Percentiles rank a stretch among this genome's conserved stretches.
Conservation (phyloP, 83 land plant species). For the Picea mariana region DNA sequence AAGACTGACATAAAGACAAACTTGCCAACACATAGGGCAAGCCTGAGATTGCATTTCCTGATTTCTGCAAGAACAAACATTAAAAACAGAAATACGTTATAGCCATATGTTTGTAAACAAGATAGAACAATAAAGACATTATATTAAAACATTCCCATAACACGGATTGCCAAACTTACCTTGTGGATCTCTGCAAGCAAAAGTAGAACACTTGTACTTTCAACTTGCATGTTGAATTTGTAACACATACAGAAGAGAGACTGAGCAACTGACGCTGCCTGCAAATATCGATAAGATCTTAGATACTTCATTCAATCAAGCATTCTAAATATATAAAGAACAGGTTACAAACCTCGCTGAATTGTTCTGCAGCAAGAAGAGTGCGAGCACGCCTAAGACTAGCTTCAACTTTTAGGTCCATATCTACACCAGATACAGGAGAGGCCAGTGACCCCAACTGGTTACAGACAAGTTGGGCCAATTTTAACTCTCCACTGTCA, state of each 20-base stretch:
- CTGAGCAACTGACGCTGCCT: slow-evolving; percentile 84
- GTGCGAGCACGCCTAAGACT: slow-evolving; percentile 78
- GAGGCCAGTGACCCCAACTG: slow-evolving; percentile 80
- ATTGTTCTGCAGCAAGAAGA: slow-evolving; percentile 87
- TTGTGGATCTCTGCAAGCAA: slow-evolving; percentile 92
- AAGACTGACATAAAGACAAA: slow-evolving; percentile 83
- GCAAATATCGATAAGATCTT: slow-evolving; percentile 13
- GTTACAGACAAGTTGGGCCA: slow-evolving; percentile 77
- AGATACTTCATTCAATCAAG: background rate
- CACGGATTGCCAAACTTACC: slow-evolving; percentile 33
- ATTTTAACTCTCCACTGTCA: slow-evolving; percentile 72
- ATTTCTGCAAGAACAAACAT: slow-evolving; percentile 49
- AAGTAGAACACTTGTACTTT: slow-evolving; percentile 72
- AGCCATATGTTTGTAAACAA: background rate
- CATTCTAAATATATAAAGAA: slow-evolving; percentile 8
- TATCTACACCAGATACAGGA: slow-evolving; percentile 79
- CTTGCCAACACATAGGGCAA: slow-evolving; percentile 94
- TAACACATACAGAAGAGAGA: slow-evolving; percentile 84
- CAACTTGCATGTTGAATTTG: slow-evolving; percentile 83
- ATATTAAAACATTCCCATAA: background rate
- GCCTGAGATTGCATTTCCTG: slow-evolving; percentile 85
- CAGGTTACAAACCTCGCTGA: slow-evolving; percentile 48
- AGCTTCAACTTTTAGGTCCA: slow-evolving; percentile 87
- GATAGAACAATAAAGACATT: slow-evolving; percentile 9
- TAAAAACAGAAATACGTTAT: background rate